Base-by-base conservation (phyloP, 352 stramenopile species). In the Pythium brachiatum region DNA sequence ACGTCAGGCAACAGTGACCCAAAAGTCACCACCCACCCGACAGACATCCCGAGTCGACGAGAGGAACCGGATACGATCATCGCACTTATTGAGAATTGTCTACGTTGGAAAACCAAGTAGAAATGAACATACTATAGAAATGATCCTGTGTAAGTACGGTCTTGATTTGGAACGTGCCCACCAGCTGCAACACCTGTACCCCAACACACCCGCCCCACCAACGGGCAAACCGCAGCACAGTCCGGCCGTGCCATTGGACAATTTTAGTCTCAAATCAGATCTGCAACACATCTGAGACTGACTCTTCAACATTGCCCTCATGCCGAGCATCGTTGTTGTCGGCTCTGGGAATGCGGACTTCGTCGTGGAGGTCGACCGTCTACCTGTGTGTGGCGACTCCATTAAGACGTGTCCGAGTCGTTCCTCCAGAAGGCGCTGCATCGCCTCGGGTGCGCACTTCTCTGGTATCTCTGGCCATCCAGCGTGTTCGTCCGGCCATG, bases 331-430 rank as follows among this genome's bases (percentile, higher is more conserved):
- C 39, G 60, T 94, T 27, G 77, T 92, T 21, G 76, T 94, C 21
- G 86, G 86, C 41, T 92, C 83, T 0, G 83, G 92, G 56, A 94
- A 94, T 60, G 55, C 86, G 44, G 86, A 94, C 70, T 82, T 92
- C 53, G 77, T 92, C 56, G 73, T 92, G 12, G 83, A 91, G 55
- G 68, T 94, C 52, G 64, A 79, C 56, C 83, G 83, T 15, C 62
- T 92, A 25, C 86, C 86, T 0, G 65, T 69, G 53, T 79, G 76
- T 12, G 86, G 86, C 13, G 86, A 94, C 63, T 92, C 83, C 16
- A 48, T 93, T 20, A n/a, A n/a, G n/a, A n/a, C n/a, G n/a, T n/a
- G n/a, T n/a, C n/a, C n/a, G n/a, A n/a, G n/a, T n/a, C n/a, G n/a
- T n/a, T n/a, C n/a, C n/a, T 94, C 27, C 36, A 83, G 55, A 41